phyloP scores from a whole-genome alignment of 768 basidiomycete species.

The Lactifluus volemus region DNA sequence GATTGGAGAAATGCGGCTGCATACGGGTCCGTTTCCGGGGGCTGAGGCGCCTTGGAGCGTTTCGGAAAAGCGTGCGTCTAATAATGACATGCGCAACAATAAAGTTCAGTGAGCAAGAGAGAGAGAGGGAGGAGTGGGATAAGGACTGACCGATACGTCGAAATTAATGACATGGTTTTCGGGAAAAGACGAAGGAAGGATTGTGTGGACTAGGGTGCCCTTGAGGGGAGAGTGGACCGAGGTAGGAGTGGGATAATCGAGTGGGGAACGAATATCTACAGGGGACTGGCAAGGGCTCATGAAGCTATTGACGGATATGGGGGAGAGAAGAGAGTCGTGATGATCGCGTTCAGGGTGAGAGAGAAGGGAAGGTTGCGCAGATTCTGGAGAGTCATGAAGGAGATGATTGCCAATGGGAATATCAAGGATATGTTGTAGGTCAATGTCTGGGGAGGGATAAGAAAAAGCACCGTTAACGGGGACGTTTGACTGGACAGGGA shows the following conservation, averaged over 20 bases:
- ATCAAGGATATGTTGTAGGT: constrained; percentile 14
- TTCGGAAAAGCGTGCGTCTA: constrained; percentile 21
- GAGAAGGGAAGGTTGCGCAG: constrained; percentile 1
- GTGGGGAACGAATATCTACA: constrained; percentile 16
- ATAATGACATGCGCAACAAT: constrained; percentile 10
- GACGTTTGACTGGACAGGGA: constrained; percentile 9
- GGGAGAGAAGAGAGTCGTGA: constrained; percentile 15
- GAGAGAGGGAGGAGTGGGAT: neutral
- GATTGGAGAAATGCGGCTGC: constrained; percentile 40
- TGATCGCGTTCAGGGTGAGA: constrained; percentile 13
- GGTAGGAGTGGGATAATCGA: constrained; percentile 16
- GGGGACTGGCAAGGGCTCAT: constrained; percentile 20
- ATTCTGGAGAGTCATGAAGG: constrained; percentile 6
- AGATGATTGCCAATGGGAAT: constrained; percentile 10
- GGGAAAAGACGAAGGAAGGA: constrained; percentile 19
- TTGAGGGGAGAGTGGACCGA: constrained; percentile 11
- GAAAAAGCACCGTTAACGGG: neutral
- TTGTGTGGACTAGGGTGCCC: constrained; percentile 11
- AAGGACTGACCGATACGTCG: constrained; percentile 17
- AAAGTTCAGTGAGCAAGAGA: constrained; percentile 1
- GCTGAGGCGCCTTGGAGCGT: constrained; percentile 18
- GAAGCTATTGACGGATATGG: constrained; percentile 15
- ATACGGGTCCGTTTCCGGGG: constrained; percentile 29
- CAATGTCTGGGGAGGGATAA: constrained; percentile 14
- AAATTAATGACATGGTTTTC: constrained; percentile 23